Evolutionary conservation across 2,329 filamentous ascomycete species (phyloP), one percentile per base, ranked within the genome.

Genomic region (Xylariaceae sp.): DNA sequence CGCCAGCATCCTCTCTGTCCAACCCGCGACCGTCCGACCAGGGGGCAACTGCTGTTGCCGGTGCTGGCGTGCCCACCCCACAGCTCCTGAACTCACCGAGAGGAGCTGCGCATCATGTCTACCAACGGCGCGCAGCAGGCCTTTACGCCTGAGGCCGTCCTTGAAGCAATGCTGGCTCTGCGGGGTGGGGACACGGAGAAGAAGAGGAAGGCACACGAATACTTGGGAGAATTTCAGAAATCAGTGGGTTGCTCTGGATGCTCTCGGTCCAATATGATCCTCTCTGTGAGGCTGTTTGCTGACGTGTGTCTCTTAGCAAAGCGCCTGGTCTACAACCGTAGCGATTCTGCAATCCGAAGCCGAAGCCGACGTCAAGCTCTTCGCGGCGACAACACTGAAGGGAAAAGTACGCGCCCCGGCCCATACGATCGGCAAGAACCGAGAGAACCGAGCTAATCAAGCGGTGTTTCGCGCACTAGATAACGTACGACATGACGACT

Each of bases 321-420:
- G 87, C 58, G 92, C 92, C 48, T 98, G 92, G 92, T 81, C 80
- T 28, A 81, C 83, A 29, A 89, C 88, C 42, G 81, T 95, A 57
- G 76, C 80, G 33, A 85, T 98, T 43, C 68, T 98, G 42, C 86
- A 94, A 59, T 84, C 86, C 31, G 72, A 82, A 43, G 76, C 83
- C 35, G 81, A 89, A 43, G 72, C 83, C 32, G 88, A 94, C 59
- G 85, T 86, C 17, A 92, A 92, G 58, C 70, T 98, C 40, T 98
- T 98, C 61, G 92, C 92, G 29, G 92, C 92, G 38, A 96, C 90
- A 29, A 98, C 92, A 33, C 68, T 98, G 54, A 94, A 94, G 67
- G 92, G 92, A 70, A 98, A 98, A 81, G 92, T 96, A 69, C 46
- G n/a, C n/a, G n/a, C n/a, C n/a, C n/a, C n/a, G n/a, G n/a, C n/a